Evolutionary conservation across 2,329 filamentous ascomycete species (phyloP).

Genomic region (Knoxdaviesia proteae): DNA sequence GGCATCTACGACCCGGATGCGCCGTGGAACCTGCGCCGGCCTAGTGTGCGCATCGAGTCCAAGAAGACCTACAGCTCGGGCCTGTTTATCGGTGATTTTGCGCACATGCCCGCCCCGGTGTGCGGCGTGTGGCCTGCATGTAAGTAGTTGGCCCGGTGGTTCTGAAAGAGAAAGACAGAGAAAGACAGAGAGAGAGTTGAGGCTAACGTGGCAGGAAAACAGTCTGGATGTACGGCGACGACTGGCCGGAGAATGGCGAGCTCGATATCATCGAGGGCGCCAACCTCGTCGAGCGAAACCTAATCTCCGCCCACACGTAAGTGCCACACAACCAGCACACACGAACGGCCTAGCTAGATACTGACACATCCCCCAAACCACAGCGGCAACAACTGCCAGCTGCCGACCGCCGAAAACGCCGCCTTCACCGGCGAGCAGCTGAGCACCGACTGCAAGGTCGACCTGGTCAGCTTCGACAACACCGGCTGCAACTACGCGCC

Average conservation of each 20-base stretch:
- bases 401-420: constrained; percentile 5
- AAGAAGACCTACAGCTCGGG: constrained; percentile 42
- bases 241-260: constrained; percentile 44
- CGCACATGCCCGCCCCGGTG: constrained; percentile 49
- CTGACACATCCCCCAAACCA: neutral
- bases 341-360: no score
- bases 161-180: no score
- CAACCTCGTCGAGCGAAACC: constrained; percentile 36
- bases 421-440: constrained; percentile 10
- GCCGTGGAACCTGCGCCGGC: constrained; percentile 18
- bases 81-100: constrained; percentile 50
- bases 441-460: constrained; percentile 11
- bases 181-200: no score
- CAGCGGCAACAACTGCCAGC: constrained; percentile 11
- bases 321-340: constrained; percentile 2
- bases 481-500: constrained; percentile 23
- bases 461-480: constrained; percentile 15
- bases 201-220: neutral
- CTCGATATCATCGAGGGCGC: constrained; percentile 53
- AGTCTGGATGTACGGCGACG: constrained; percentile 31
- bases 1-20: constrained; percentile 21
- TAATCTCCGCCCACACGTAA: constrained; percentile 40
- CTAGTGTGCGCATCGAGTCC: constrained; percentile 46
- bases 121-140: constrained; percentile 60
- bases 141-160: constrained; percentile 11